A percentile compares a stretch with the other conserved stretches of the same genome.
These are phyloP conservation scores for Sonneratia alba DNA, from an alignment of 345 rosid species.

Conservation along the genomic window DNA sequence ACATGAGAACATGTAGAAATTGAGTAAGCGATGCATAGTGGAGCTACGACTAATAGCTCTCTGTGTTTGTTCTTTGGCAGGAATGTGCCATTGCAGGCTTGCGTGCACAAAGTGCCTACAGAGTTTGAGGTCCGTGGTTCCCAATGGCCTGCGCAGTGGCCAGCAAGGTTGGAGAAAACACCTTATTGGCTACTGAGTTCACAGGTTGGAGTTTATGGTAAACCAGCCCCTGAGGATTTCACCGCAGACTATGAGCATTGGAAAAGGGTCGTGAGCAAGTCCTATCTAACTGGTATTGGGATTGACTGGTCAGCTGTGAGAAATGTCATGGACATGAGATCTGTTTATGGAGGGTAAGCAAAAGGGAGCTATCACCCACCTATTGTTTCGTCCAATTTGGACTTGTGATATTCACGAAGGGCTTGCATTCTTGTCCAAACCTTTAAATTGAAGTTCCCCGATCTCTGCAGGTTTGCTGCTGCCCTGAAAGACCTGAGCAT, in stretches of 20 bases:
- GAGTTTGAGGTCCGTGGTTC: slow-evolving; percentile 63
- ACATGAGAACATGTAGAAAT: no score
- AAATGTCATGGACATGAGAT: slow-evolving; percentile 93
- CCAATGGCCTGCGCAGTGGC: slow-evolving; percentile 95
- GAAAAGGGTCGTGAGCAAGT: slow-evolving; percentile 78
- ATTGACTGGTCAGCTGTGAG: slow-evolving; percentile 60
- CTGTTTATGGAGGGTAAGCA: slow-evolving; percentile 83
- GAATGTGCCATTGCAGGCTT: slow-evolving; percentile 82
- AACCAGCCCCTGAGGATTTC: slow-evolving; percentile 86
- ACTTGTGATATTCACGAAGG: no score
- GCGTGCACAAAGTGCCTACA: slow-evolving; percentile 89
- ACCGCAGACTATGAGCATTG: slow-evolving; percentile 67
- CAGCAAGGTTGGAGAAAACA: slow-evolving; percentile 66
- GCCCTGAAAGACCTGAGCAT: slow-evolving; percentile 54
- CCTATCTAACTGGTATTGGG: slow-evolving; percentile 51
- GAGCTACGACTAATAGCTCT: not conserved
- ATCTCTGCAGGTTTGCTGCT: slow-evolving; percentile 53
- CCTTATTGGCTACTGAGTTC: slow-evolving; percentile 85
- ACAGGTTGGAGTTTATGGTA: slow-evolving; percentile 86
- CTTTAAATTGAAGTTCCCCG: not conserved
- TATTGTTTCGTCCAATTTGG: no score
- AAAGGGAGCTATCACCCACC: no score
- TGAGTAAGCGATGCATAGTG: no score
- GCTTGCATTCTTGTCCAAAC: not conserved
- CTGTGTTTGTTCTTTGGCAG: slow-evolving; percentile 19